Conservation (phyloP, 495 filamentous ascomycete genomes). For the Hypoxylon crocopeplum region DNA sequence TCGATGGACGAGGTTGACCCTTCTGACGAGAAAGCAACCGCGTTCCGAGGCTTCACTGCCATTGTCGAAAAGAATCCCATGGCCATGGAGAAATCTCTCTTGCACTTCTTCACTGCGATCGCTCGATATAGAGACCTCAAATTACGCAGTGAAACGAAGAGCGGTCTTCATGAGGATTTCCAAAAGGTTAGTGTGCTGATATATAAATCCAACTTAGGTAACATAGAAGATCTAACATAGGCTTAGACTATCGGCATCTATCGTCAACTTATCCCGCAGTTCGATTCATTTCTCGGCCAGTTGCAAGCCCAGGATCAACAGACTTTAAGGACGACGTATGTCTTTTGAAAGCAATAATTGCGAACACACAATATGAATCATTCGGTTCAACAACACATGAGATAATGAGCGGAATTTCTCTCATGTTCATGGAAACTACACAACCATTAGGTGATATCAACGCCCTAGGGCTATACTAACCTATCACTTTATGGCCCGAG, state of each 20-base stretch:
- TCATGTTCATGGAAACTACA: background rate
- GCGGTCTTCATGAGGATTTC: conserved; percentile 54
- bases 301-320: conserved; percentile 69
- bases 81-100: conserved; percentile 85
- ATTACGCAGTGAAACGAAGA: conserved; percentile 53
- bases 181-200: conserved; percentile 47
- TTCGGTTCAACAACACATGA: background rate
- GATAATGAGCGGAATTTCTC: background rate
- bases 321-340: conserved; percentile 47
- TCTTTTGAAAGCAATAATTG: conserved; percentile 19
- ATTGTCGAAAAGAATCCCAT: conserved; percentile 87
- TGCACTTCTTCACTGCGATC: conserved; percentile 84
- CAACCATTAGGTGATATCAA: conserved; percentile 2
- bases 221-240: conserved; percentile 18
- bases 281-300: conserved; percentile 76
- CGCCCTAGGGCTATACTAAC: background rate
- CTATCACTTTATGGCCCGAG: conserved; percentile 5
- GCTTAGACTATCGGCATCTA: conserved; percentile 81
- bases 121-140: conserved; percentile 71
- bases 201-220: background rate
- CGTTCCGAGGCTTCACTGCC: conserved; percentile 86
- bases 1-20: conserved; percentile 84
- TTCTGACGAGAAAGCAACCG: conserved; percentile 93
- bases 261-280: conserved; percentile 83
- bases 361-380: background rate